phyloP scores from a whole-genome alignment of 768 basidiomycete species.

The Collybia nuda region DNA sequence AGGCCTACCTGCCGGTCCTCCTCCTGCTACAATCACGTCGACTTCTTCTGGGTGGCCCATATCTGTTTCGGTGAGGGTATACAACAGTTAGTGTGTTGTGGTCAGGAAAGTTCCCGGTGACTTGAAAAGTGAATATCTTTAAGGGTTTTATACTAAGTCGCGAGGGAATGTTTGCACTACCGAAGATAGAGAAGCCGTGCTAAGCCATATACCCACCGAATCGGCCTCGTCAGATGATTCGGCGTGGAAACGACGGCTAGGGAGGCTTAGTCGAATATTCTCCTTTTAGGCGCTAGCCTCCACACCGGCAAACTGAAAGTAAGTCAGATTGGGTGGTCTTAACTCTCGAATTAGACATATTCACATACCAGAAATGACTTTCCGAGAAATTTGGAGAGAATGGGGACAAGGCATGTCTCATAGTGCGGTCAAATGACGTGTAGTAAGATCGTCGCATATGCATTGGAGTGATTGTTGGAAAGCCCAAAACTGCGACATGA shows the following conservation, averaged over 20 bases:
- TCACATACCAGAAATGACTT: too few relatives aligned
- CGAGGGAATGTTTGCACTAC: neutral
- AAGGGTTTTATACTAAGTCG: neutral
- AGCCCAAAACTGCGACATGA: too few relatives aligned
- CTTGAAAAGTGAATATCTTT: neutral
- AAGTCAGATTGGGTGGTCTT: too few relatives aligned
- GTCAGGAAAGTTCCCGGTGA: neutral
- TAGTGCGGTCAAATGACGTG: too few relatives aligned
- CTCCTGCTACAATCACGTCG: conserved; percentile 69
- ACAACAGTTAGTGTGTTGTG: neutral
- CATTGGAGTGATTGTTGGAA: too few relatives aligned
- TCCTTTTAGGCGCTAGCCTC: neutral
- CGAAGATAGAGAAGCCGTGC: too few relatives aligned
- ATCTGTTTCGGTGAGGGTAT: too few relatives aligned
- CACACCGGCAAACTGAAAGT: neutral
- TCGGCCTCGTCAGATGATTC: neutral
- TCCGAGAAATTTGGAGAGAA: too few relatives aligned
- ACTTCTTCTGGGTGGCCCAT: conserved; percentile 69
- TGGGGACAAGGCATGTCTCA: too few relatives aligned
- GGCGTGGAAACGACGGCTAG: neutral
- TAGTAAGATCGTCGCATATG: too few relatives aligned
- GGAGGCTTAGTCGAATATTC: neutral
- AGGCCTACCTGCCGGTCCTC: conserved; percentile 58
- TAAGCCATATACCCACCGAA: too few relatives aligned
- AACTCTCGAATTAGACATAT: too few relatives aligned